Conservation (phyloP, 2,329 filamentous ascomycete species). For the Pyrenophora graminea region DNA sequence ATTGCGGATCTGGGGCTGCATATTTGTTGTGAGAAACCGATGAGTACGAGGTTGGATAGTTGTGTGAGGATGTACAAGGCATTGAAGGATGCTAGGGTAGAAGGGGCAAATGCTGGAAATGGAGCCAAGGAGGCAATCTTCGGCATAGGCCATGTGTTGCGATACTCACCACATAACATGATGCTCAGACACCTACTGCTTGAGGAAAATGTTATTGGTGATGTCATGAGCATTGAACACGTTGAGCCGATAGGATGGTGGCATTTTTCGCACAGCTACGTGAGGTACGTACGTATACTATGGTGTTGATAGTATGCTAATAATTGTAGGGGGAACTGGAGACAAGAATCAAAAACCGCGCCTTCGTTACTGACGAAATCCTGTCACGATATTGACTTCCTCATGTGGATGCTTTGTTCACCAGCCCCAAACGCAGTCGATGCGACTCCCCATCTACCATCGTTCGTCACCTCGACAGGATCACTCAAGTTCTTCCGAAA, state of each 20-base stretch:
- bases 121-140: constrained; percentile 60
- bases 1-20: constrained; percentile 73
- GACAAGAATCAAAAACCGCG: constrained; percentile 74
- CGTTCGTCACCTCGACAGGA: constrained; percentile 75
- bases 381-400: constrained; percentile 92
- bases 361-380: constrained; percentile 91
- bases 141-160: constrained; percentile 89
- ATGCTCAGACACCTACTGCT: constrained; percentile 78
- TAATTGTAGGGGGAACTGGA: constrained; percentile 77
- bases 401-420: constrained; percentile 88
- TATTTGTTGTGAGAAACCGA: constrained; percentile 93
- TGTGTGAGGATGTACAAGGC: constrained; percentile 75
- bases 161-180: constrained; percentile 92
- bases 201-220: constrained; percentile 75
- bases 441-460: constrained; percentile 70
- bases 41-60: constrained; percentile 77
- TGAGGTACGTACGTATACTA: constrained; percentile 56
- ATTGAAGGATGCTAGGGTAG: constrained; percentile 42
- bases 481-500: constrained; percentile 77
- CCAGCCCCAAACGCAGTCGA: constrained; percentile 55
- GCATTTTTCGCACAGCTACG: constrained; percentile 71
- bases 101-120: neutral
- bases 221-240: constrained; percentile 84
- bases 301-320: constrained; percentile 2
- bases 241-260: constrained; percentile 95